Base-by-base conservation (phyloP, 2,329 filamentous ascomycete species). In the Nothophaeocryptopus gaeumannii region DNA sequence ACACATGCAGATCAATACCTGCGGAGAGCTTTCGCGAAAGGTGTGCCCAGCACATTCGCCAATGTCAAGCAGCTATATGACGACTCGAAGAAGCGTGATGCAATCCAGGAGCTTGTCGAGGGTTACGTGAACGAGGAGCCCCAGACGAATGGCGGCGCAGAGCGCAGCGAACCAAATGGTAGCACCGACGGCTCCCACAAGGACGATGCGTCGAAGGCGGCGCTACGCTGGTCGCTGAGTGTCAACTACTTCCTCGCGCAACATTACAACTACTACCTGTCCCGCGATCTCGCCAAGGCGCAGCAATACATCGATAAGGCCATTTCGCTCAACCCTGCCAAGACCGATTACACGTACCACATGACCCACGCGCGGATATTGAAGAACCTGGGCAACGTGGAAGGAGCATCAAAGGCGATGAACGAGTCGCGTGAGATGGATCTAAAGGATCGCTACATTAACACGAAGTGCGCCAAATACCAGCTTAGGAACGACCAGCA, bases 391-490 rank as follows among this genome's bases (percentile, higher is more conserved):
- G 93, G 92, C 16, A 84, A 96, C 64, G 73, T 85, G 5, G 74
- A 81, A 58, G 88, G 88, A 70, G 93, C 95, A 1, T 82, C 91
- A 0, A 86, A 90, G 63, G 81, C 83, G 36, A 97, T 99, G 89
- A 88, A 96, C 61, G 77, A 85, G 58, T 93, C 93, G 1, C 84
- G 93, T 45, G 80, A 83, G 55, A 78, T 96, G 55, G 95, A 99
- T 66, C 82, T 87, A 58, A 89, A 86, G 72, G 93, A 99, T 67
- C 85, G 93, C 38, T 95, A 97, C 69, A 97, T 97, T 78, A 99
- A 99, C 77, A 95, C 90, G 57, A 99, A 99, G 74, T 86, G 90
- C 42, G 91, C 92, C 52, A 99, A 99, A 69, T 99, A 99, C 68
- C 90, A 95, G 70, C 79, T 99, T 40, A 84, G 93, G 47, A 95